Percentiles rank a stretch among this genome's conserved stretches.
Conservation (phyloP, 1,139 yeast species). For the Wickerhamomyces sp. region DNA sequence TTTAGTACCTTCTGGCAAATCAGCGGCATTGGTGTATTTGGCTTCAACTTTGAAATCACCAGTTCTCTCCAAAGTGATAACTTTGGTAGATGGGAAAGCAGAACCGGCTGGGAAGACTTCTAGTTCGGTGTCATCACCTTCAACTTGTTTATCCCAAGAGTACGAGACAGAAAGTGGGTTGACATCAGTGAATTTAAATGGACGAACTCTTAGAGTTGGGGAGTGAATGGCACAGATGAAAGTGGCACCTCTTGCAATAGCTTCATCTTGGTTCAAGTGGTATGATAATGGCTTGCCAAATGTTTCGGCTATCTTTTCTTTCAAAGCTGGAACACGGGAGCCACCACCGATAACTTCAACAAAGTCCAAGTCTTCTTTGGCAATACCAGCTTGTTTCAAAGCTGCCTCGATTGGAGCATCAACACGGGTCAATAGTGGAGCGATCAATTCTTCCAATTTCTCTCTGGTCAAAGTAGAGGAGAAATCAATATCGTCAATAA, state of each 20-base stretch:
- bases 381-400: constrained; percentile 70
- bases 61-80: constrained; percentile 88
- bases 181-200: constrained; percentile 95
- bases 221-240: constrained; percentile 99
- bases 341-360: constrained; percentile 98
- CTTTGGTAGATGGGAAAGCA: constrained; percentile 89
- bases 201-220: constrained; percentile 97
- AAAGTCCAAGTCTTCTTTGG: constrained; percentile 72
- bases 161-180: constrained; percentile 91
- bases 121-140: constrained; percentile 81
- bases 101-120: constrained; percentile 98
- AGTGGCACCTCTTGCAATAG: constrained; percentile 98
- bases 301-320: constrained; percentile 71
- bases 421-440: constrained; percentile 75
- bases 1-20: constrained; percentile 65
- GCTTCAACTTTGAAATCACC: constrained; percentile 88
- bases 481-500: constrained; percentile 96
- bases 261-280: constrained; percentile 98
- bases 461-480: constrained; percentile 87
- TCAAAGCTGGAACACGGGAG: constrained; percentile 93
- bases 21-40: constrained; percentile 69
- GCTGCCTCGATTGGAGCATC: constrained; percentile 78
- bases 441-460: constrained; percentile 83
- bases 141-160: constrained; percentile 92
- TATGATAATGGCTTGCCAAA: constrained; percentile 87